phyloP scores from a whole-genome alignment of 1,139 yeast species.

The Zygosaccharomyces sapae region DNA sequence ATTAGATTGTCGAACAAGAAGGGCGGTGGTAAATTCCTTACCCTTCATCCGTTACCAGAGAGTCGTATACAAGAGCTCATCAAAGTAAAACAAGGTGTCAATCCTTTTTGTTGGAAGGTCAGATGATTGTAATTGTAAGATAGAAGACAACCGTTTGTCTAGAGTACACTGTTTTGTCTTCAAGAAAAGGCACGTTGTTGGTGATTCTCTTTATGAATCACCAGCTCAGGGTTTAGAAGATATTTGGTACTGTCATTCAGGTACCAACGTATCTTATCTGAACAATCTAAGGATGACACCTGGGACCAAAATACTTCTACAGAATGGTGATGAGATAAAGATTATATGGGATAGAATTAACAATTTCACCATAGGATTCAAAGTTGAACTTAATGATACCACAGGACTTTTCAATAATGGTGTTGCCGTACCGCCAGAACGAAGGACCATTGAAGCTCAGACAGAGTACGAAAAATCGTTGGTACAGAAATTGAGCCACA shows the following conservation, averaged over 20 bases:
- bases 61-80: constrained; percentile 47
- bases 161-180: constrained; percentile 73
- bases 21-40: constrained; percentile 49
- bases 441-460: constrained; percentile 20
- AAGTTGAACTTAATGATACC: constrained; percentile 48
- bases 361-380: constrained; percentile 50
- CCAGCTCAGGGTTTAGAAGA: constrained; percentile 67
- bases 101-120: constrained; percentile 65
- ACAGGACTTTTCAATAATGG: constrained; percentile 54
- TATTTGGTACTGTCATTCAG: constrained; percentile 73
- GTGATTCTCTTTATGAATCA: constrained; percentile 53
- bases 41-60: constrained; percentile 43
- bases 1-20: constrained; percentile 14
- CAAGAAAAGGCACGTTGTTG: constrained; percentile 56
- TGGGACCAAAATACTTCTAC: constrained; percentile 57
- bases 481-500: constrained; percentile 22
- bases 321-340: constrained; percentile 60
- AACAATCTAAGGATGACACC: constrained; percentile 58
- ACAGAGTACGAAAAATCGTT: constrained; percentile 27
- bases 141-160: constrained; percentile 76
- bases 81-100: constrained; percentile 56
- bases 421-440: constrained; percentile 18
- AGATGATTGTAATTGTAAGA: constrained; percentile 53
- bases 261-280: constrained; percentile 75
- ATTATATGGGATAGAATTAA: constrained; percentile 58